Evolutionary conservation across 169 alveolate species (phyloP).

Genomic region (Plasmodium knowlesi): DNA sequence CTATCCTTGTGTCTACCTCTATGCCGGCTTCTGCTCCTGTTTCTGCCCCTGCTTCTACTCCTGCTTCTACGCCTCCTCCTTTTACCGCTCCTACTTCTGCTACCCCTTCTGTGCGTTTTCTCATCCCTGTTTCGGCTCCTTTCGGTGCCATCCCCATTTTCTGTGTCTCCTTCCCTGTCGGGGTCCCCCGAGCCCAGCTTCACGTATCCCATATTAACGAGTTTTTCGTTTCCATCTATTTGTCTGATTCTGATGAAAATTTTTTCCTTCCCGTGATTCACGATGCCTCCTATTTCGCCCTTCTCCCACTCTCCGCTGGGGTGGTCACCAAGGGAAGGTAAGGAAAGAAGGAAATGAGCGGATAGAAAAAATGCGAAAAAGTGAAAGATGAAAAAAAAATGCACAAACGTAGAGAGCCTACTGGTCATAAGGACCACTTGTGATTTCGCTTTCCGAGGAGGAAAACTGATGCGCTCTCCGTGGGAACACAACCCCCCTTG

Average conservation of each 20-base stretch:
- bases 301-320: conserved; percentile 86
- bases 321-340: not conserved
- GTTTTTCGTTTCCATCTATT: conserved; percentile 77
- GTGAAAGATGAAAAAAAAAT: not conserved
- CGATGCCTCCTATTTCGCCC: conserved; percentile 78
- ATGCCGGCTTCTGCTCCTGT: not conserved
- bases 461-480: no score
- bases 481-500: not conserved
- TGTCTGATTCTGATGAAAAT: conserved; percentile 76
- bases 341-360: not conserved
- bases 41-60: conserved; percentile 1
- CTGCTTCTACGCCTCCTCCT: conserved; percentile 17
- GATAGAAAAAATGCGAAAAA: no score
- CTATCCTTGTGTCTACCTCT: not conserved
- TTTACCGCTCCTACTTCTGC: conserved; percentile 38
- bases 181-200: conserved; percentile 59
- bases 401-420: not conserved
- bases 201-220: conserved; percentile 81
- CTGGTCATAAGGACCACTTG: not conserved
- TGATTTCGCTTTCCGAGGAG: not conserved
- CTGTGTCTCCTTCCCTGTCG: conserved; percentile 31
- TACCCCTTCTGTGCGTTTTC: conserved; percentile 20
- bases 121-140: conserved; percentile 26
- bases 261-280: conserved; percentile 77
- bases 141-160: conserved; percentile 8